Evolutionary conservation across 345 rosid genomes (phyloP).

Genomic region (Brassica rapa): DNA sequence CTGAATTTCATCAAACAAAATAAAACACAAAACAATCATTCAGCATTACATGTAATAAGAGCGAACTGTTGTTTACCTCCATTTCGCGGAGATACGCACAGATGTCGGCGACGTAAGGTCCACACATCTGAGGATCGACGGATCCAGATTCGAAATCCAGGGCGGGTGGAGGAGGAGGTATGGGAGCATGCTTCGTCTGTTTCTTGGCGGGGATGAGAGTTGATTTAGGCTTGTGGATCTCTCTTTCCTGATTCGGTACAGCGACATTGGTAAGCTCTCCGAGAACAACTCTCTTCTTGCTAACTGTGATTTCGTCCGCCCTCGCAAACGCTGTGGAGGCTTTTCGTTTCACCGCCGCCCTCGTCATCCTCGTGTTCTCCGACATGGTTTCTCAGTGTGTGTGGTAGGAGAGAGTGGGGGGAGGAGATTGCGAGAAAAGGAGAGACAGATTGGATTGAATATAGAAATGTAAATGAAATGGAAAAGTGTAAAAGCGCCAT

Average conservation of each 20-base stretch:
- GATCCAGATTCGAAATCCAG: neutral
- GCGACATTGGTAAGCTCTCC: conserved; percentile 22
- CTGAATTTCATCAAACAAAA: conserved; percentile 35
- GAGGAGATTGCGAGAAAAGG: neutral
- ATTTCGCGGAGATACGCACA: conserved; percentile 32
- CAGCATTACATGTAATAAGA: neutral
- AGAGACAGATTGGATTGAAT: neutral
- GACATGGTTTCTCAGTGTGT: conserved; percentile 21
- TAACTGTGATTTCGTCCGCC: conserved; percentile 6
- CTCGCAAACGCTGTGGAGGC: conserved; percentile 18
- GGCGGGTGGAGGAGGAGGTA: neutral
- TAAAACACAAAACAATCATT: neutral
- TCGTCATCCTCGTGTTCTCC: conserved; percentile 36
- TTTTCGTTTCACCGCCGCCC: conserved; percentile 35
- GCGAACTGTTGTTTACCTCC: conserved; percentile 15
- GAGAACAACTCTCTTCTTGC: conserved; percentile 36
- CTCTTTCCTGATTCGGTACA: conserved; percentile 15
- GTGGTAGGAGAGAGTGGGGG: neutral
- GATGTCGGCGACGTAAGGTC: conserved; percentile 26
- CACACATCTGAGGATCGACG: conserved; percentile 42
- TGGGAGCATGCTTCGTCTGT: neutral
- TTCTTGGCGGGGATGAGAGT: conserved; percentile 4
- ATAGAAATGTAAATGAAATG: conserved; percentile 1
- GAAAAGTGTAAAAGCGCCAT: conserved; percentile 27
- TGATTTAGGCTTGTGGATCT: conserved; percentile 11